phyloP scores from a whole-genome alignment of 176 grass and related monocot genomes.

The Eleusine indica region DNA sequence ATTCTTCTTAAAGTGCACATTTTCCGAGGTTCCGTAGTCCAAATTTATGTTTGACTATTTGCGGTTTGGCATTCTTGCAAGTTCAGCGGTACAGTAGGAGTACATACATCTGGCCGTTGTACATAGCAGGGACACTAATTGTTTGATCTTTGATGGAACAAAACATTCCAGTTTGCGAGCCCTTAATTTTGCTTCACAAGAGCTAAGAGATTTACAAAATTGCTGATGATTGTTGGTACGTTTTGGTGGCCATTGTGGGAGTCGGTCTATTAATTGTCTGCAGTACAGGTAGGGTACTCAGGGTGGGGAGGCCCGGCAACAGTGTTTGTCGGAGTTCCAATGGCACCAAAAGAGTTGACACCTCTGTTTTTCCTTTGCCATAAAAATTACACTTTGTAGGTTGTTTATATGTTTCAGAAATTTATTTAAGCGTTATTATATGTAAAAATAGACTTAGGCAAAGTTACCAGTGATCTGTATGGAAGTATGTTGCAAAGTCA shows the following conservation, averaged over 20 bases:
- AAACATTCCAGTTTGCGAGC: background rate
- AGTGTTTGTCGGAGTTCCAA: constrained; percentile 24
- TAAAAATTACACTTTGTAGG: no score
- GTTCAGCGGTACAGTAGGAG: background rate
- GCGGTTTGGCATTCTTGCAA: background rate
- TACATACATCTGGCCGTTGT: no score
- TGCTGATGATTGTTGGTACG: background rate
- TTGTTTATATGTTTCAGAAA: no score
- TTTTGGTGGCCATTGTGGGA: background rate
- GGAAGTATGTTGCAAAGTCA: background rate
- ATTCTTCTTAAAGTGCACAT: background rate
- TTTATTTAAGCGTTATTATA: no score
- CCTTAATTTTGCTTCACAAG: background rate
- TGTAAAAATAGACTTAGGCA: background rate
- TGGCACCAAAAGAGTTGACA: background rate
- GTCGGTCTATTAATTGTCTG: constrained; percentile 27
- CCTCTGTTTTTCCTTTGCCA: background rate
- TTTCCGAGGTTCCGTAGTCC: background rate
- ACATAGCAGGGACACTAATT: no score
- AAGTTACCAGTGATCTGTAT: background rate
- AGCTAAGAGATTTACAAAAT: background rate
- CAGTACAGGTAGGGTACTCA: background rate
- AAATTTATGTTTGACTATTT: background rate
- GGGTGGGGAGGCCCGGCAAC: background rate
- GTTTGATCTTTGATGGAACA: background rate